phyloP scores from a whole-genome alignment of 2,329 filamentous ascomycete genomes.

The Pseudogymnoascus sp. region DNA sequence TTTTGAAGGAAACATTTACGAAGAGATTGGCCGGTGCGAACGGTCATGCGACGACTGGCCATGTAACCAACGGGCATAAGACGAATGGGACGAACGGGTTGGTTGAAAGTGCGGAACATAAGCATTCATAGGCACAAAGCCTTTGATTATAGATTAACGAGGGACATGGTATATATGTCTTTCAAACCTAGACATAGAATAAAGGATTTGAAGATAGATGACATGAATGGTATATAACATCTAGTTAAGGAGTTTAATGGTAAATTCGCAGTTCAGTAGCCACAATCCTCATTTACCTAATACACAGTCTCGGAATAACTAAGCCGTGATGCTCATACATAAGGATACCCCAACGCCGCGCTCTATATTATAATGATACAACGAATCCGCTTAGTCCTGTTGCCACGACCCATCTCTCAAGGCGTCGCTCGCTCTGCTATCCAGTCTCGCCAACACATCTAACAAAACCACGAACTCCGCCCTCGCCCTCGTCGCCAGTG shows the following conservation, averaged over 20 bases:
- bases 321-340: neutral
- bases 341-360: neutral
- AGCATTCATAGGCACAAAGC: neutral
- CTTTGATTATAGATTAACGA: neutral
- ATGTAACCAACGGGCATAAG: slow-evolving; percentile 3
- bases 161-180: neutral
- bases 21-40: neutral
- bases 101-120: neutral
- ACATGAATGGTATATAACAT: neutral
- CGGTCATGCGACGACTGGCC: neutral
- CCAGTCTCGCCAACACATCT: slow-evolving; percentile 35
- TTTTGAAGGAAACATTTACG: slow-evolving; percentile 17
- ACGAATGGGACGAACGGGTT: neutral
- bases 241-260: neutral
- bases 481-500: slow-evolving; percentile 32
- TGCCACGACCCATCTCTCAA: slow-evolving; percentile 27
- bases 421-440: slow-evolving; percentile 38
- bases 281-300: neutral
- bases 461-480: slow-evolving; percentile 35
- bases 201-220: neutral
- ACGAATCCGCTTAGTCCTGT: neutral
- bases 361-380: neutral
- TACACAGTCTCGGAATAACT: neutral
- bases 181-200: neutral
- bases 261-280: neutral